phyloP scores from a whole-genome alignment of 1,284 basidiomycete genomes.

The Apiotrichum brassicae region DNA sequence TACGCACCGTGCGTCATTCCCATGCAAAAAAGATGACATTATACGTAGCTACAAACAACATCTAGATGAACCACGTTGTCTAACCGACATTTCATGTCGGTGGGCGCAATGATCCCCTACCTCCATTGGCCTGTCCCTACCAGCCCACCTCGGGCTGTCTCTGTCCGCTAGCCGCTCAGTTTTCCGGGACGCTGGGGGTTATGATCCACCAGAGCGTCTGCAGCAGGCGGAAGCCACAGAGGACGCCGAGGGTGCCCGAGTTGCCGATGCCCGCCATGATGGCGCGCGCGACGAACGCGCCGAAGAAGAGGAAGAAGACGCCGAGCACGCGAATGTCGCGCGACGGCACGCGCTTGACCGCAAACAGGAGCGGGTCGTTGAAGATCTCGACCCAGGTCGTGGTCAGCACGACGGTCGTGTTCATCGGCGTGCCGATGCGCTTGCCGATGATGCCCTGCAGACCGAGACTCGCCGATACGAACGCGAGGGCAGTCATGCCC shows the following conservation, averaged over 20 bases:
- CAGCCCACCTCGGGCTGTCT: too few species aligned
- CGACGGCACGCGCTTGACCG: conserved; percentile 50
- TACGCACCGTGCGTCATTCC: too few species aligned
- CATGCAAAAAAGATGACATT: background rate
- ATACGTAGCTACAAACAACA: background rate
- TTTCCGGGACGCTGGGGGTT: background rate
- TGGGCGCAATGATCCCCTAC: too few species aligned
- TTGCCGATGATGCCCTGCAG: conserved; percentile 1
- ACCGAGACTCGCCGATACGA: too few species aligned
- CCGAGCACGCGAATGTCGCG: conserved; percentile 69
- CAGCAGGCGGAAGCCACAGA: conserved; percentile 59
- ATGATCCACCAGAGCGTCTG: conserved; percentile 58
- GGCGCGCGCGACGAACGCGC: conserved; percentile 64
- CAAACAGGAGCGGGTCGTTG: conserved; percentile 67
- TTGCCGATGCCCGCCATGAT: conserved; percentile 53
- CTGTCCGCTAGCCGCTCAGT: too few species aligned
- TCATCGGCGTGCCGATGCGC: conserved; percentile 63
- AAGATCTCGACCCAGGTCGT: conserved; percentile 81
- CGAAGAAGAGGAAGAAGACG: conserved; percentile 61
- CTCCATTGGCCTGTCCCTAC: too few species aligned
- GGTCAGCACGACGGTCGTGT: conserved; percentile 55
- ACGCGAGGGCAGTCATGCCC: too few species aligned
- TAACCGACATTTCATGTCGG: too few species aligned
- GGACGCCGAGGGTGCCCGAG: conserved; percentile 50
- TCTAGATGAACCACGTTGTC: too few species aligned